phyloP scores from a whole-genome alignment of 2,329 filamentous ascomycete species.

The Geoglossum cookeanum region DNA sequence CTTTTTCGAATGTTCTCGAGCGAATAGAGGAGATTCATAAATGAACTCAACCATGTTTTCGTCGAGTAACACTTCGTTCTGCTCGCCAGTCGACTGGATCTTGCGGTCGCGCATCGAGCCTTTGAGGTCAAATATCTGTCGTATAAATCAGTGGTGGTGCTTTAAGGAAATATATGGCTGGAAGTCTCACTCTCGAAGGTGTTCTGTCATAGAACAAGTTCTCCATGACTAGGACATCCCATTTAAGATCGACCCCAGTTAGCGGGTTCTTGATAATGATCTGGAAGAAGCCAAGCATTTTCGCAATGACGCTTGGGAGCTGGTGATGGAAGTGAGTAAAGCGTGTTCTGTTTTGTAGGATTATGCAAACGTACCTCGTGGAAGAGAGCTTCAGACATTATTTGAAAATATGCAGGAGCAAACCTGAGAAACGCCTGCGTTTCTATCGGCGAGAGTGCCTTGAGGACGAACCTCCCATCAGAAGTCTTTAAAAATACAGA shows the following conservation, averaged over 20 bases:
- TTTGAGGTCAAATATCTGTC: constrained; percentile 71
- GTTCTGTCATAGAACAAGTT: constrained; percentile 93
- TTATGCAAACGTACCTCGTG: constrained; percentile 41
- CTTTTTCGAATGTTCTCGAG: constrained; percentile 90
- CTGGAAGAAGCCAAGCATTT: constrained; percentile 98
- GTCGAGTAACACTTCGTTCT: constrained; percentile 88
- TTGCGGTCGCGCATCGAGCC: constrained; percentile 98
- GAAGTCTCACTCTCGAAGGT: constrained; percentile 43
- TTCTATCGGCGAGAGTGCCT: constrained; percentile 77
- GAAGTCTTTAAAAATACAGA: constrained; percentile 93
- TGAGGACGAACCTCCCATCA: constrained; percentile 84
- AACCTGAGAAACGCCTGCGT: constrained; percentile 89
- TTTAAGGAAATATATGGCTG: neutral
- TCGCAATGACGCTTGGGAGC: constrained; percentile 87
- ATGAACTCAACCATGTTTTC: constrained; percentile 99
- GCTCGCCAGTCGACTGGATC: constrained; percentile 85
- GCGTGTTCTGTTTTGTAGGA: neutral
- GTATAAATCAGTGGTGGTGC: neutral
- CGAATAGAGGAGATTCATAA: constrained; percentile 88
- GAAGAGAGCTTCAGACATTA: constrained; percentile 92
- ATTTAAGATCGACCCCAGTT: constrained; percentile 83
- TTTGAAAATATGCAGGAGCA: constrained; percentile 89
- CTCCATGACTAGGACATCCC: constrained; percentile 88
- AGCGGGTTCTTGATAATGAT: constrained; percentile 89
- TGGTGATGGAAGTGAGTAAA: constrained; percentile 5